Percentiles rank a stretch among this genome's conserved stretches.
Evolutionary conservation across 495 filamentous ascomycete species (phyloP).

Genomic region (Xylaria cubensis): DNA sequence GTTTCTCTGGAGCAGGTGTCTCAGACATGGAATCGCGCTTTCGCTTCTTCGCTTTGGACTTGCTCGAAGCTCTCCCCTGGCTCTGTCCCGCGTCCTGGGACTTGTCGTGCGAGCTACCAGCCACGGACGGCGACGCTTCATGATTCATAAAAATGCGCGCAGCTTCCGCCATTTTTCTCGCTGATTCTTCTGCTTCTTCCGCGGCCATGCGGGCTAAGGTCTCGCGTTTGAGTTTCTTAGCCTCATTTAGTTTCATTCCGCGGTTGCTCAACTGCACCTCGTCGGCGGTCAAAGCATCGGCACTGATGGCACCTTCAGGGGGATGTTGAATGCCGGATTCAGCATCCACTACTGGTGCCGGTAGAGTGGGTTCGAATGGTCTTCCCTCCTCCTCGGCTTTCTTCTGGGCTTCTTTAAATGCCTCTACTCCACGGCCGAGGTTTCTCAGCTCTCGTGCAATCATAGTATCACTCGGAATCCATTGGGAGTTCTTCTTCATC

Average conservation of each 20-base stretch:
- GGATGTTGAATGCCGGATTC: constrained; percentile 54
- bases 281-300: constrained; percentile 56
- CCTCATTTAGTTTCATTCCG: constrained; percentile 91
- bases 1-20: constrained; percentile 49
- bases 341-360: constrained; percentile 52
- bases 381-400: constrained; percentile 71
- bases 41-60: constrained; percentile 54
- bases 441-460: constrained; percentile 84
- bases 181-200: constrained; percentile 69
- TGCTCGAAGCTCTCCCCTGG: constrained; percentile 32
- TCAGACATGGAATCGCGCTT: constrained; percentile 59
- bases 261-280: constrained; percentile 74
- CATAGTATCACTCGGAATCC: constrained; percentile 96
- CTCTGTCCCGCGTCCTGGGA: constrained; percentile 32
- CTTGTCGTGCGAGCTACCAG: constrained; percentile 36
- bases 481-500: constrained; percentile 99
- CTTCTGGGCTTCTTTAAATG: constrained; percentile 72
- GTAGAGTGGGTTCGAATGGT: constrained; percentile 61
- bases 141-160: constrained; percentile 58
- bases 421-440: constrained; percentile 77
- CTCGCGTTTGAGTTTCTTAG: constrained; percentile 89
- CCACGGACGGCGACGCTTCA: constrained; percentile 39
- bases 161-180: constrained; percentile 60
- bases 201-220: constrained; percentile 70
- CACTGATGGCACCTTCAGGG: constrained; percentile 57